Evolutionary conservation across 1,139 yeast genomes (phyloP).

Genomic region (Kurtzmaniella quercitrusa): DNA sequence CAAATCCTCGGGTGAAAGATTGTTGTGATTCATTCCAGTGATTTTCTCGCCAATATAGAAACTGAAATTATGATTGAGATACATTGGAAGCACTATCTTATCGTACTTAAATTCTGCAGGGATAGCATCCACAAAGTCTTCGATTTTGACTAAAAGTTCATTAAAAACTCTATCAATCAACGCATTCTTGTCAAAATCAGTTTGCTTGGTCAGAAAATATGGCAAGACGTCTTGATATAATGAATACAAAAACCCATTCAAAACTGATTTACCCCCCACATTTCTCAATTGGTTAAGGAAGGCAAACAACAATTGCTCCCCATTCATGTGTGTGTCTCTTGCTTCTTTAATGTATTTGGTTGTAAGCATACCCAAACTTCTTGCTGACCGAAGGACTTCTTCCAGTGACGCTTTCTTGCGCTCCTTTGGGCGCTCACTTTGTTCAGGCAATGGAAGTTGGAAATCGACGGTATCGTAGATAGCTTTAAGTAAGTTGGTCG

Average conservation of each 20-base stretch:
- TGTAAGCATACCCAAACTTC: not conserved
- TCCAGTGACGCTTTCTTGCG: not conserved
- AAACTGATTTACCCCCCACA: not conserved
- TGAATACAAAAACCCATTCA: not conserved
- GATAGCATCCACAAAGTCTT: conserved; percentile 9
- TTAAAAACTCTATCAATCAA: not conserved
- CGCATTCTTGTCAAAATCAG: not conserved
- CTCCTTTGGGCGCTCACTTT: not conserved
- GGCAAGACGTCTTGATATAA: not conserved
- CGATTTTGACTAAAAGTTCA: not conserved
- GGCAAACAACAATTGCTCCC: not conserved
- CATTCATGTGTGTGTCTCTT: not conserved
- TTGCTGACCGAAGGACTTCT: not conserved
- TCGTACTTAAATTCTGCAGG: conserved; percentile 5
- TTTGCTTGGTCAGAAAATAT: not conserved
- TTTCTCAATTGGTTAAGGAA: not conserved
- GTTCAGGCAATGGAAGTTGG: conserved; percentile 7
- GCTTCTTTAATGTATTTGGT: not conserved
- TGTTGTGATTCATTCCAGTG: not conserved
- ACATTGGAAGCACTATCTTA: not conserved
- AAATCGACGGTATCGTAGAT: conserved; percentile 33
- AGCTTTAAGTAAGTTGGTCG: conserved; percentile 27
- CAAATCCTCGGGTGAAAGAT: not conserved
- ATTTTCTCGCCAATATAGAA: not conserved
- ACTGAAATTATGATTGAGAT: not conserved